Base-by-base conservation (phyloP, 2,329 filamentous ascomycete species). In the Epichloe scottii region DNA sequence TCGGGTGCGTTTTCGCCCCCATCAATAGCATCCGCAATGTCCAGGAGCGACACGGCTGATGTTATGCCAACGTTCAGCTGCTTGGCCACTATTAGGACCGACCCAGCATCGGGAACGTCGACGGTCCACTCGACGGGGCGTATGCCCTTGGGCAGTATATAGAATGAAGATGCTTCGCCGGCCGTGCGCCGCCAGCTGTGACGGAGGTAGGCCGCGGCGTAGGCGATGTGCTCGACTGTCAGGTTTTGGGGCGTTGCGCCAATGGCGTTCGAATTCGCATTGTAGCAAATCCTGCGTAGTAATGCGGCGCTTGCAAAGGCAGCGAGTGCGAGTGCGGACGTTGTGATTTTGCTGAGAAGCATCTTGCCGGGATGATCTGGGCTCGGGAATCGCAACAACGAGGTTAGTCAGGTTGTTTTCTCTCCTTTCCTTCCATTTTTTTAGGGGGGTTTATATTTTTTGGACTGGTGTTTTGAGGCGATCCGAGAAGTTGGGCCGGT, bases 11-110 rank as follows among this genome's bases (percentile, higher is more conserved):
- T 21, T 54, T 33, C 14, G 46, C 49, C 57, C n/a, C 56, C 56
- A 40, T 60, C 57, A 14, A 62, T 61, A 14, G 58, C 60, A 30
- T 35, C 49, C 14, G 59, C 60, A 33, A 61, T 56, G 35, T 62
- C 59, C 11, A 51, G 52, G 43, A 53, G 59, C 12, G 58, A 50
- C 11, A 60, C 55, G 14, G 51, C 56, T 15, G 57, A 55, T 37
- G 58, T 34, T 4, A 38, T 44, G 33, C 49, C 41, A 1, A 51
- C 35, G 40, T 38, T 39, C 17, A 60, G 30, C 17, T 59, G 46
- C 44, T 60, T 57, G 19, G 50, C 54, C 17, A 53, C 19, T 15
- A 34, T 50, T 17, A 47, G 37, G 7, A 49, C 46, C 1, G 40
- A 34, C 5, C 40, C 6, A 5, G 44, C 10, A 3, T 43, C 48